Conservation (phyloP, 805 yeast genomes). For the Naumovozyma castellii region DNA sequence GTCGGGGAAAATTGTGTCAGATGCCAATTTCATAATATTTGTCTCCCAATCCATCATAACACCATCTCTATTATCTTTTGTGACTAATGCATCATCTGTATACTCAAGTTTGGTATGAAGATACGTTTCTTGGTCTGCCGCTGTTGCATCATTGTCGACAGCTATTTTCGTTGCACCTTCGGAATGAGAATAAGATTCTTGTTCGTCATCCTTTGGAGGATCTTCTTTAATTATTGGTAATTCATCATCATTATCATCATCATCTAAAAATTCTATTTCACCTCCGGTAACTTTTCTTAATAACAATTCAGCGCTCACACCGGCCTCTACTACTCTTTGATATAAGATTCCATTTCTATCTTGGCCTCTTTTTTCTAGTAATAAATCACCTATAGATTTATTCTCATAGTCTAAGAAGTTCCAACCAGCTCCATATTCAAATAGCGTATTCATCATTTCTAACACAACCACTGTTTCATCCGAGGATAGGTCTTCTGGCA, state of each 20-base stretch:
- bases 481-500: conserved; percentile 29
- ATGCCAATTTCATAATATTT: conserved; percentile 70
- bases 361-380: conserved; percentile 41
- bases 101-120: conserved; percentile 60
- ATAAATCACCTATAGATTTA: conserved; percentile 79
- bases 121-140: conserved; percentile 55
- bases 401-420: conserved; percentile 59
- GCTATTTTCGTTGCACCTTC: conserved; percentile 15
- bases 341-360: conserved; percentile 36
- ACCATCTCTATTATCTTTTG: conserved; percentile 69
- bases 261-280: conserved; percentile 51
- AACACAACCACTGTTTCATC: conserved; percentile 40
- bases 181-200: too few relatives aligned
- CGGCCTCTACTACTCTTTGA: conserved; percentile 58
- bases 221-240: conserved; percentile 30
- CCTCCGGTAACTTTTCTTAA: conserved; percentile 59
- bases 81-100: conserved; percentile 55
- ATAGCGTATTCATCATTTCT: conserved; percentile 52
- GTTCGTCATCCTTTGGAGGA: conserved; percentile 41
- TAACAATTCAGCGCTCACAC: conserved; percentile 79
- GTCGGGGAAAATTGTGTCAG: conserved; percentile 54
- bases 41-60: conserved; percentile 98
- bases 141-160: conserved; percentile 38
- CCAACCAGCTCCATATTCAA: conserved; percentile 92
- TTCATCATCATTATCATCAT: conserved; percentile 23